Evolutionary conservation across 768 basidiomycete species (phyloP).

Genomic region (Pleurotus djamor): DNA sequence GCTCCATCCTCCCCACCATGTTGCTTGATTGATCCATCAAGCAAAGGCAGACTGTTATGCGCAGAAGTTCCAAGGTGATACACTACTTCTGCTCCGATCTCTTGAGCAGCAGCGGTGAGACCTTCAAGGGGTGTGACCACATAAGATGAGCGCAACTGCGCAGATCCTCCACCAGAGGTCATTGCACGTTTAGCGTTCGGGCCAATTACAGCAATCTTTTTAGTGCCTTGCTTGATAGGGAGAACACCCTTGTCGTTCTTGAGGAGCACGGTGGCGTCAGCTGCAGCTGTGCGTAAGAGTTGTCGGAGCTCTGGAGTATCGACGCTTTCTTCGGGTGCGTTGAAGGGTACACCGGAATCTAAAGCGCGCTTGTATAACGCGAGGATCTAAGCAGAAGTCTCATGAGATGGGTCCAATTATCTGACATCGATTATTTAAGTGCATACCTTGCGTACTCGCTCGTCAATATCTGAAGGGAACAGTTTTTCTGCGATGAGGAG

Average conservation of each 20-base stretch:
- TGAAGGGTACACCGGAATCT: constrained; percentile 53
- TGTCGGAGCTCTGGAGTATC: constrained; percentile 46
- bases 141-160: constrained; percentile 48
- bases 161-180: constrained; percentile 62
- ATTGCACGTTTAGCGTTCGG: constrained; percentile 54
- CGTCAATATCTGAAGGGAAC: constrained; percentile 40
- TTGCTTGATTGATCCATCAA: constrained; percentile 43
- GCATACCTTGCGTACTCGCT: constrained; percentile 52
- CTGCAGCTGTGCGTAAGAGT: constrained; percentile 48
- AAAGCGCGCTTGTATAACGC: constrained; percentile 43
- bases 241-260: constrained; percentile 53
- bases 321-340: constrained; percentile 40
- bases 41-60: constrained; percentile 47
- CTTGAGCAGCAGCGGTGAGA: constrained; percentile 38
- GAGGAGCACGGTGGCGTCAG: constrained; percentile 54
- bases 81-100: constrained; percentile 38
- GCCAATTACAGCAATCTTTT: constrained; percentile 56
- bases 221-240: constrained; percentile 35
- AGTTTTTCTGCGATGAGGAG: constrained; percentile 50
- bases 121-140: constrained; percentile 58
- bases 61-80: constrained; percentile 40
- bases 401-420: no score
- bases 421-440: no score
- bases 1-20: constrained; percentile 22
- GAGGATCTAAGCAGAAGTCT: constrained; percentile 45